Evolutionary conservation across 140 eudicot genomes (phyloP).

Genomic region (Oenanthe javanica): DNA sequence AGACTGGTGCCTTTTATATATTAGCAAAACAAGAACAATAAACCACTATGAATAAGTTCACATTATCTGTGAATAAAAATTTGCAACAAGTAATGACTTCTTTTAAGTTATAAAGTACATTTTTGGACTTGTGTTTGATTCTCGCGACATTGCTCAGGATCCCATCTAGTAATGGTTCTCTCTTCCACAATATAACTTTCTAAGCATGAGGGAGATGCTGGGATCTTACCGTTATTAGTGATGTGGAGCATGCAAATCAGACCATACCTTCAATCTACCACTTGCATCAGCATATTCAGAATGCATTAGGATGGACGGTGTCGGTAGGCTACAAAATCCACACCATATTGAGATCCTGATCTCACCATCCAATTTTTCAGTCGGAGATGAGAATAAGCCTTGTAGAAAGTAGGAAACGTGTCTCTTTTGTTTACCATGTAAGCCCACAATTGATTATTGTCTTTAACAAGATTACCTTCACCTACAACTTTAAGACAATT

Average conservation of each 20-base stretch:
- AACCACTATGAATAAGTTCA: no score
- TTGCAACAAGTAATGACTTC: no score
- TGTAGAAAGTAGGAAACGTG: slow-evolving; percentile 31
- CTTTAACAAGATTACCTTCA: slow-evolving; percentile 17
- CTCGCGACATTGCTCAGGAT: slow-evolving; percentile 59
- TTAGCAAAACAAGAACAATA: no score
- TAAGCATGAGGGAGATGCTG: slow-evolving; percentile 31
- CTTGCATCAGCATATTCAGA: slow-evolving; percentile 53
- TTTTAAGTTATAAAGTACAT: not conserved
- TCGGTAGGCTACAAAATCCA: slow-evolving; percentile 74
- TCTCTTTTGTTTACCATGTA: slow-evolving; percentile 33
- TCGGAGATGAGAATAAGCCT: slow-evolving; percentile 69
- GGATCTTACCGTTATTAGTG: slow-evolving; percentile 12
- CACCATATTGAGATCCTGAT: slow-evolving; percentile 70
- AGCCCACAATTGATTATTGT: slow-evolving; percentile 42
- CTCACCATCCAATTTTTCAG: slow-evolving; percentile 77
- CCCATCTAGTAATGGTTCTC: slow-evolving; percentile 60
- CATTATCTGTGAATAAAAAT: no score
- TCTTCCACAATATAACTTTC: slow-evolving; percentile 44
- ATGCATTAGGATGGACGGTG: slow-evolving; percentile 79
- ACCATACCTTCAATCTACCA: slow-evolving; percentile 72
- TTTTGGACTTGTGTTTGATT: slow-evolving; percentile 6
- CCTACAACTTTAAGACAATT: slow-evolving; percentile 41
- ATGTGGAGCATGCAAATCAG: slow-evolving; percentile 58
- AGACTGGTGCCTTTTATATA: no score